Evolutionary conservation across 2,329 filamentous ascomycete species (phyloP).

Genomic region (Xylaria multiplex): DNA sequence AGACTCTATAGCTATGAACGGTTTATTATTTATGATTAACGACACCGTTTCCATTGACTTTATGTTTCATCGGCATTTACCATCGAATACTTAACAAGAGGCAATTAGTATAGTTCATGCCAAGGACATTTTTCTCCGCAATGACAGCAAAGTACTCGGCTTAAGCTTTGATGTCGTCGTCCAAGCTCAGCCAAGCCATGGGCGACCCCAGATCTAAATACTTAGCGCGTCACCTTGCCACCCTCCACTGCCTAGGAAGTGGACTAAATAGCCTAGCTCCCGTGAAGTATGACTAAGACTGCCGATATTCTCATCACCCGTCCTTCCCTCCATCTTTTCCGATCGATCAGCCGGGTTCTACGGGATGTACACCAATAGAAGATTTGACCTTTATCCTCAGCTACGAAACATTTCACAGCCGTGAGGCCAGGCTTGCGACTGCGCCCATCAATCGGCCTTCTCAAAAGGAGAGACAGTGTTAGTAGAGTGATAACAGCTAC

Average conservation of each 20-base stretch:
- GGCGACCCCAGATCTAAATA: neutral
- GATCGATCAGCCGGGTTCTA: too few species aligned
- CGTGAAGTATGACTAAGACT: neutral
- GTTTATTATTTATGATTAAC: too few species aligned
- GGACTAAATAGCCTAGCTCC: neutral
- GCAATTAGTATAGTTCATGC: neutral
- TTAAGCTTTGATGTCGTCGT: slow-evolving; percentile 1
- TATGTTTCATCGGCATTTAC: neutral
- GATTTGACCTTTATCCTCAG: too few species aligned
- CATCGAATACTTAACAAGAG: neutral
- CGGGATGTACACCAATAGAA: too few species aligned
- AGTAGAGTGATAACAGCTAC: too few species aligned
- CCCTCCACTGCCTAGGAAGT: neutral
- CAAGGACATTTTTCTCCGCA: neutral
- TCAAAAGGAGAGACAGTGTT: too few species aligned
- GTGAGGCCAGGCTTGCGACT: too few species aligned
- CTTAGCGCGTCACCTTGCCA: neutral
- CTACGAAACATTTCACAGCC: too few species aligned
- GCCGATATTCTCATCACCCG: too few species aligned
- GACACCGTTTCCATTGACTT: neutral
- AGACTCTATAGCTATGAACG: too few species aligned
- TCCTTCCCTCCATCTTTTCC: too few species aligned
- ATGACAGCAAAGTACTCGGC: neutral
- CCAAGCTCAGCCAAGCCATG: neutral
- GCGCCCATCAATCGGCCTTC: too few species aligned